A percentile compares a stretch with the other conserved stretches of the same genome.
These are phyloP conservation scores for Fusarium vanettenii DNA, from an alignment of 2,329 filamentous ascomycete species.

Conservation along the genomic window DNA sequence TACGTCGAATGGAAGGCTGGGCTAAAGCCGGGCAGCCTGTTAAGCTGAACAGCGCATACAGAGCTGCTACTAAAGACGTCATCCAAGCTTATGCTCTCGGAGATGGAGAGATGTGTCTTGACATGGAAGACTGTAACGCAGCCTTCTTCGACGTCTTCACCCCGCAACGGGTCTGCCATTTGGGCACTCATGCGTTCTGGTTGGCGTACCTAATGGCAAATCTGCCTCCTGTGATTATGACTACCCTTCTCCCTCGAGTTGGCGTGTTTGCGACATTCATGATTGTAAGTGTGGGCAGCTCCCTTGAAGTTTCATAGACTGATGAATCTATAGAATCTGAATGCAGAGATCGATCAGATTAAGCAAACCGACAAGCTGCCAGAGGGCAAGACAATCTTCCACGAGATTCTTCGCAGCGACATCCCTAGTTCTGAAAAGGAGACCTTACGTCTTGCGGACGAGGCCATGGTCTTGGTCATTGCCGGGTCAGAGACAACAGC, in stretches of 20 bases:
- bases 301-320: neutral
- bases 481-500: conserved; percentile 54
- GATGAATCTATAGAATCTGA: conserved; percentile 4
- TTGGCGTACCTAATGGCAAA: conserved; percentile 30
- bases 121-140: conserved; percentile 45
- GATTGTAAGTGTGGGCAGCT: neutral
- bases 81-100: conserved; percentile 36
- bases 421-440: conserved; percentile 50
- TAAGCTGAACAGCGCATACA: conserved; percentile 6
- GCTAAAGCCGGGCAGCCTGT: conserved; percentile 5
- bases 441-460: conserved; percentile 45
- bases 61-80: conserved; percentile 34
- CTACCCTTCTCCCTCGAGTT: conserved; percentile 21
- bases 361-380: conserved; percentile 3
- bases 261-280: conserved; percentile 10
- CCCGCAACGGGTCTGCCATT: conserved; percentile 26
- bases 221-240: conserved; percentile 37
- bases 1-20: conserved; percentile 15
- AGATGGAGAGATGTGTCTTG: conserved; percentile 40
- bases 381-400: conserved; percentile 45
- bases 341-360: conserved; percentile 15
- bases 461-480: conserved; percentile 47
- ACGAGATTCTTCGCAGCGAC: conserved; percentile 43
- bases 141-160: conserved; percentile 41
- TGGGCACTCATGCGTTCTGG: conserved; percentile 39